phyloP scores from a whole-genome alignment of 345 rosid genomes.

The Corymbia maculata region DNA sequence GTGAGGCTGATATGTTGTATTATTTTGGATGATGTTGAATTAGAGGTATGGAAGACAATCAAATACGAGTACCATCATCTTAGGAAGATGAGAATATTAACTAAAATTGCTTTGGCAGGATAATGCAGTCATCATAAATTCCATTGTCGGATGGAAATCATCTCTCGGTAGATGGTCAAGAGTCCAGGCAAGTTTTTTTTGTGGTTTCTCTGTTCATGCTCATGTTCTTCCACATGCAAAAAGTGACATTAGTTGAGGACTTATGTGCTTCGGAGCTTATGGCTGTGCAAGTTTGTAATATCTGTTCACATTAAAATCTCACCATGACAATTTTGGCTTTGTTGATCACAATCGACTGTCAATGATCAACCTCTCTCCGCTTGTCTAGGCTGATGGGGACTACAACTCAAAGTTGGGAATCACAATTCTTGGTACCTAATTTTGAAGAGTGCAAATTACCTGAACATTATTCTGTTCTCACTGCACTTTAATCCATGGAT shows the following conservation, averaged over 20 bases:
- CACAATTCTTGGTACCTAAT: slow-evolving; percentile 56
- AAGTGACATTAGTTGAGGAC: background rate
- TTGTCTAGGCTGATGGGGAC: slow-evolving; percentile 60
- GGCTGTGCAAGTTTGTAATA: background rate
- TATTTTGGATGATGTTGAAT: slow-evolving; percentile 63
- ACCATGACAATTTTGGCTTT: background rate
- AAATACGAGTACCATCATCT: background rate
- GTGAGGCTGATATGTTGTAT: slow-evolving; percentile 67
- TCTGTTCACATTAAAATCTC: background rate
- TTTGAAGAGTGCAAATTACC: background rate
- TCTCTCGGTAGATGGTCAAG: slow-evolving; percentile 78
- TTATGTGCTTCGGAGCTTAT: background rate
- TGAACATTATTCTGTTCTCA: background rate
- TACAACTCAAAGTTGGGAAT: slow-evolving; percentile 64
- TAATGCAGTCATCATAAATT: slow-evolving; percentile 62
- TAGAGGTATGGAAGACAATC: slow-evolving; percentile 26
- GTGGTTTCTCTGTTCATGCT: background rate
- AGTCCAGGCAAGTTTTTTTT: slow-evolving; percentile 47
- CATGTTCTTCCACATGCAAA: background rate
- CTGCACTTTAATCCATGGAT: background rate
- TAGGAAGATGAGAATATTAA: background rate
- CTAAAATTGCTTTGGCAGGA: slow-evolving; percentile 29
- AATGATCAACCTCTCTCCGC: background rate
- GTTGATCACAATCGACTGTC: background rate
- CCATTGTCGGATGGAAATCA: slow-evolving; percentile 82